Conservation (phyloP, 148 eudicot species). For the Limonium bicolor region DNA sequence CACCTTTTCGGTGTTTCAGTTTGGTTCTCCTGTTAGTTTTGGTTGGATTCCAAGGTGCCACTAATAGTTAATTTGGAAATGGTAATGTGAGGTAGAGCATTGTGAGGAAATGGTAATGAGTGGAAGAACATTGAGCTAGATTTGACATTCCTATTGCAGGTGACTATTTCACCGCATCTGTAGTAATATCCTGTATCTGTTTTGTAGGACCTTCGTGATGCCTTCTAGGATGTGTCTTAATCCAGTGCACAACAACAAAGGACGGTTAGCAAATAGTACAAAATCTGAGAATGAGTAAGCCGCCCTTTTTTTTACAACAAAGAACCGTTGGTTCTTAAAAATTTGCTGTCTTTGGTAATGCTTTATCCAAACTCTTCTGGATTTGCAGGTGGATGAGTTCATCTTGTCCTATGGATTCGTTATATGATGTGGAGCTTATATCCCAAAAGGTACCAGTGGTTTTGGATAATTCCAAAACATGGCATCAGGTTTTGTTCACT, state of each 20-base stretch:
- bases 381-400: constrained; percentile 60
- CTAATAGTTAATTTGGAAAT: too few relatives aligned
- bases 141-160: too few relatives aligned
- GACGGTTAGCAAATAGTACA: constrained; percentile 31
- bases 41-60: too few relatives aligned
- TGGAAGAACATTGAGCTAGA: too few relatives aligned
- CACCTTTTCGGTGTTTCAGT: background rate
- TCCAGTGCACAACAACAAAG: constrained; percentile 81
- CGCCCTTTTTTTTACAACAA: background rate
- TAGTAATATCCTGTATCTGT: too few relatives aligned
- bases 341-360: background rate
- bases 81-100: too few relatives aligned
- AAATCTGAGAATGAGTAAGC: constrained; percentile 57
- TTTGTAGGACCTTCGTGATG: constrained; percentile 94
- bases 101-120: too few relatives aligned
- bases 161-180: too few relatives aligned
- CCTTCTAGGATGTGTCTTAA: constrained; percentile 95
- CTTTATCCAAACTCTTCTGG: constrained; percentile 9
- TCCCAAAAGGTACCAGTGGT: constrained; percentile 69
- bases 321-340: background rate
- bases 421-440: constrained; percentile 76
- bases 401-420: constrained; percentile 78
- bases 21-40: background rate
- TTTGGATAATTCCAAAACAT: constrained; percentile 71
- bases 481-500: constrained; percentile 62